phyloP scores from a whole-genome alignment of 495 filamentous ascomycete species.

The Penicillium manginii region DNA sequence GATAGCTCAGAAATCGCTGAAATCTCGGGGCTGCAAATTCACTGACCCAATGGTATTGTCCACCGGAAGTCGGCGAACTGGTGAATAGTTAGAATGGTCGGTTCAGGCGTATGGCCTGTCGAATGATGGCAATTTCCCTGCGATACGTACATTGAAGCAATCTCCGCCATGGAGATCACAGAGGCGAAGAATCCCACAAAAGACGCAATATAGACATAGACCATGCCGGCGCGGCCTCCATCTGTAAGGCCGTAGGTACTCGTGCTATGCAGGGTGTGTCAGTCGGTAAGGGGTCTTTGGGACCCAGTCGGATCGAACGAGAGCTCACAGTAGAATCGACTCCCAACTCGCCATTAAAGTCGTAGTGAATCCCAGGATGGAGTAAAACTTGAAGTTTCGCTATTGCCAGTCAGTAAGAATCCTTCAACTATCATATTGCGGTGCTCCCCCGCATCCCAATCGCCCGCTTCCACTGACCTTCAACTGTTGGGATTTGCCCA shows the following conservation, averaged over 20 bases:
- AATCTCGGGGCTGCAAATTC: slow-evolving; percentile 43
- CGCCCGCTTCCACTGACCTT: slow-evolving; percentile 30
- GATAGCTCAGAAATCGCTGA: slow-evolving; percentile 50
- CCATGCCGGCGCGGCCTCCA: slow-evolving; percentile 50
- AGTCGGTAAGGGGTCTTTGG: not conserved
- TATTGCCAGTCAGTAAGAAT: slow-evolving; percentile 20
- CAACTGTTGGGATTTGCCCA: slow-evolving; percentile 45
- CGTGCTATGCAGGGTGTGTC: slow-evolving; percentile 22
- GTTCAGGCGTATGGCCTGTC: not conserved
- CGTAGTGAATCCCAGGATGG: slow-evolving; percentile 51
- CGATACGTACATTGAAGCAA: slow-evolving; percentile 46
- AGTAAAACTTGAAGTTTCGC: slow-evolving; percentile 51
- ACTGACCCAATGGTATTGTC: slow-evolving; percentile 56
- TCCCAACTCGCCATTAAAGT: slow-evolving; percentile 56
- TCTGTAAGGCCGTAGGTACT: slow-evolving; percentile 45
- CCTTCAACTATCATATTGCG: not conserved
- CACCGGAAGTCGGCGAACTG: slow-evolving; percentile 46
- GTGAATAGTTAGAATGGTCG: not conserved
- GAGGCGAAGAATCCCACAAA: slow-evolving; percentile 46
- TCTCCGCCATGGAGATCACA: slow-evolving; percentile 50
- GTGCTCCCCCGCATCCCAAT: slow-evolving; percentile 7
- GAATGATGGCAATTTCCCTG: slow-evolving; percentile 6
- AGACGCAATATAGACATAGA: slow-evolving; percentile 51
- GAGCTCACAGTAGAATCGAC: slow-evolving; percentile 40
- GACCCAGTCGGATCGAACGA: not conserved